Base-by-base conservation (phyloP, 306 rosid species). In the Trifolium fragiferum region DNA sequence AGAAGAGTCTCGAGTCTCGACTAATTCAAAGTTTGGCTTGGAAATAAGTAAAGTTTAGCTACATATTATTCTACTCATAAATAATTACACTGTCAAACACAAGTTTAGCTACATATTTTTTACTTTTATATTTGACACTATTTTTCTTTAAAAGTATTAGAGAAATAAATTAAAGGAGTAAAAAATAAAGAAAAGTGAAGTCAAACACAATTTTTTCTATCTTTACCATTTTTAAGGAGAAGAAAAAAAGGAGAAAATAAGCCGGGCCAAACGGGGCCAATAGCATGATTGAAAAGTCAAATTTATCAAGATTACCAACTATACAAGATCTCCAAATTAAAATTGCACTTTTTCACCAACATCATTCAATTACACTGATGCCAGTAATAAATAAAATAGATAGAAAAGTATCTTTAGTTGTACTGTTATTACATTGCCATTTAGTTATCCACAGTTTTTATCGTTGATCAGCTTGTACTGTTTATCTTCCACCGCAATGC, bases 391-490 rank as follows among this genome's bases (percentile, higher is more conserved):
- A 23, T 59, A 41, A 43, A 23, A 44, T 14, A 8, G 35, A 66
- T 41, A 21, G 8, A 38, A 43, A 43, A 41, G 10, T 5, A 43
- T 43, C 11, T 12, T 15, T 41, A 58, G 10, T 27, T 72, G 25
- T 6, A 19, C 35, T 19, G 13, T 63, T 74, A 19, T 74, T 74
- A 11, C 65, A 21, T 35, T 6, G 53, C 30, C 54, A 64, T 35
- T 43, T 0, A 62, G 54, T 49, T 51, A 75, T 12, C 19, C 32
- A 70, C 16, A 40, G 47, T 53, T 66, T 63, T 75, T 64, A 18
- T 58, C 23, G 15, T 25, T 14, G 61, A 38, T 58, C 64, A 21
- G 33, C 59, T 74, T 82, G 51, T 18, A 15, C 62, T 8, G 32
- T 13, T 4, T 10, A 27, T 40, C 57, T 68, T 63, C 47, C 47